Percentiles rank a stretch among this genome's conserved stretches.
phyloP scores from a whole-genome alignment of 805 yeast species.

The Yarrowia keelungensis region DNA sequence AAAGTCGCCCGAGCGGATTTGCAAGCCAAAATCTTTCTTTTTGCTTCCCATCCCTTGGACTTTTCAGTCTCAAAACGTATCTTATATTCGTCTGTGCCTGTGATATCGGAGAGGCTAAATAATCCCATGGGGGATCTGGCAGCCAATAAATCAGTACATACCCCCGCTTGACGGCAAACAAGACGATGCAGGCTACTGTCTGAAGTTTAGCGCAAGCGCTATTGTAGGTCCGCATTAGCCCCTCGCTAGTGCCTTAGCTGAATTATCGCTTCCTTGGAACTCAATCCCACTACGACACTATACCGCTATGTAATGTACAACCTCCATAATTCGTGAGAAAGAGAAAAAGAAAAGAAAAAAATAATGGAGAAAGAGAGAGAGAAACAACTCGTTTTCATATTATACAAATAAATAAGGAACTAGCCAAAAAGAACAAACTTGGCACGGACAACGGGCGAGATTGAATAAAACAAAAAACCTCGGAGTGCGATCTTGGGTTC shows the following conservation, averaged over 20 bases:
- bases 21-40: no score
- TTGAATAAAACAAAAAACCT: background rate
- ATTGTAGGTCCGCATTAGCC: slow-evolving; percentile 18
- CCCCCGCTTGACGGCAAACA: slow-evolving; percentile 6
- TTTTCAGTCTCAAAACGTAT: slow-evolving; percentile 5
- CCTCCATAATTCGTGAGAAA: background rate
- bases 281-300: background rate
- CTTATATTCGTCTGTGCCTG: background rate
- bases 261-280: slow-evolving; percentile 24
- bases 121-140: slow-evolving; percentile 1
- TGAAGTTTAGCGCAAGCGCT: slow-evolving; percentile 6
- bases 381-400: slow-evolving; percentile 13
- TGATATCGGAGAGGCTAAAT: background rate
- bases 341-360: no score
- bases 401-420: slow-evolving; percentile 36
- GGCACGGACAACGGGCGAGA: slow-evolving; percentile 4
- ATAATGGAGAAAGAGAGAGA: background rate
- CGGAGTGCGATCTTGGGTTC: background rate
- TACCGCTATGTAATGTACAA: background rate
- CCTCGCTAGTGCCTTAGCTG: slow-evolving; percentile 23
- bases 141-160: slow-evolving; percentile 11
- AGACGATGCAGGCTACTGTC: slow-evolving; percentile 13
- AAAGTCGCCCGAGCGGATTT: no score
- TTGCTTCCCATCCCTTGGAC: background rate
- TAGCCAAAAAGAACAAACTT: background rate